Base-by-base conservation (phyloP, 1,284 basidiomycete genomes). In the Inonotus hispidus region DNA sequence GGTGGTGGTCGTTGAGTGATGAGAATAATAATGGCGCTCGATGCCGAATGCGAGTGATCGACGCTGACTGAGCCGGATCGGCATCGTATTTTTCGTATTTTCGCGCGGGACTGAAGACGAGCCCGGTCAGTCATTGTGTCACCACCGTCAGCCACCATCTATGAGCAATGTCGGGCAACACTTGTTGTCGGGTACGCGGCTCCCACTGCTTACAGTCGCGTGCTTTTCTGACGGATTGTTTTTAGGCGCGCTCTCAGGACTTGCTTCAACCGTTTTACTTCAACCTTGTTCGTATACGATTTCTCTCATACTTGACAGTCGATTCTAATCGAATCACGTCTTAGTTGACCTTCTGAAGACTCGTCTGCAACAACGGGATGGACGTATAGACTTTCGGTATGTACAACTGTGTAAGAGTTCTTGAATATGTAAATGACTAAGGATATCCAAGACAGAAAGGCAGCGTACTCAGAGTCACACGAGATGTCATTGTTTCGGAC, bases 291-390 rank as follows among this genome's bases (percentile, higher is more conserved):
- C 71, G 82, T 72, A 14, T 39, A n/a, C 53, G 14, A 29, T 16
- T 37, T n/a, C 38, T 25, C 50, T 29, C 10, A 11, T 27, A 27
- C 14, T 10, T 8, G 2, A 52, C 50, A 8, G 1, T 3, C 14
- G 29, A 16, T 7, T n/a, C 29, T 35, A 16, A 25, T 19, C 35
- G 63, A 5, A 52, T 53, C 25, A 50, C 8, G 8, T 60, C 23
- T n/a, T 60, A 91, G 88, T 95, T 66, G 93, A 95, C 73, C 77
- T 95, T 35, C 74, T 96, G 68, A 95, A 95, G 75, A 96, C 93
- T 19, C 82, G 93, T 46, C 71, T 95, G 64, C 92, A 95, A 71
- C 91, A 95, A 72, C 80, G 82, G 54, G 85, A 88, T 70, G 78
- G 79, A 4, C 66, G 65, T 16, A 59, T 69, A 56, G 66, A 70